phyloP scores from a whole-genome alignment of 768 basidiomycete species.

The Tricholoma flavovirens region DNA sequence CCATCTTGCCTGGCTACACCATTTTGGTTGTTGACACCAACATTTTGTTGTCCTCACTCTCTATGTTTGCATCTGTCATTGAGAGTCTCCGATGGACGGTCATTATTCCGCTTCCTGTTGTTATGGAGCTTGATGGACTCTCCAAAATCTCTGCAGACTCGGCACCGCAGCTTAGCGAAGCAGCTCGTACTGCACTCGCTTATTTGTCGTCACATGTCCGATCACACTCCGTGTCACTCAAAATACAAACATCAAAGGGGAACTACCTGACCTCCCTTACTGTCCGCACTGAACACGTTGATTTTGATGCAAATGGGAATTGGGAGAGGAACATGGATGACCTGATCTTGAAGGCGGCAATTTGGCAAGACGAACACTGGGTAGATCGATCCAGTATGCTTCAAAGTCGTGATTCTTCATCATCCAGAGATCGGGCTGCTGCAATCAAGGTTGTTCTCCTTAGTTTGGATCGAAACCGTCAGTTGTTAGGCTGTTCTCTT shows the following conservation, averaged over 20 bases:
- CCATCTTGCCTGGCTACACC: slow-evolving; percentile 80
- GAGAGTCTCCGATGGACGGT: slow-evolving; percentile 84
- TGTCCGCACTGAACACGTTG: slow-evolving; percentile 80
- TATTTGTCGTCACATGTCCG: slow-evolving; percentile 77
- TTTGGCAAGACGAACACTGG: slow-evolving; percentile 95
- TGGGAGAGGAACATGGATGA: slow-evolving; percentile 88
- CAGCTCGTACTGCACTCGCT: slow-evolving; percentile 64
- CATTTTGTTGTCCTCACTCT: slow-evolving; percentile 80
- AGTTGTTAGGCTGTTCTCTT: slow-evolving; percentile 26
- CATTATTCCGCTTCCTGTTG: slow-evolving; percentile 86
- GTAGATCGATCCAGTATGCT: slow-evolving; percentile 76
- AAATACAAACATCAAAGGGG: slow-evolving; percentile 92
- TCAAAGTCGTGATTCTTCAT: slow-evolving; percentile 28
- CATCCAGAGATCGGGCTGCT: slow-evolving; percentile 32
- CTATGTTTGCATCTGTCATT: slow-evolving; percentile 66
- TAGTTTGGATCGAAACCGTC: slow-evolving; percentile 88
- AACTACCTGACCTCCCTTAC: slow-evolving; percentile 84
- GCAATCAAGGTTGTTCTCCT: slow-evolving; percentile 83
- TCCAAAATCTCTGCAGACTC: slow-evolving; percentile 37
- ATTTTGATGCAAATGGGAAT: slow-evolving; percentile 46
- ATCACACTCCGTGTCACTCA: slow-evolving; percentile 69
- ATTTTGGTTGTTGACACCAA: slow-evolving; percentile 93
- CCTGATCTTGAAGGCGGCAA: slow-evolving; percentile 84
- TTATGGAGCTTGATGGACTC: slow-evolving; percentile 97
- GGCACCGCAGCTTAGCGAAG: slow-evolving; percentile 59